Conservation (phyloP, 345 rosid genomes). For the Salix koriyanagi region DNA sequence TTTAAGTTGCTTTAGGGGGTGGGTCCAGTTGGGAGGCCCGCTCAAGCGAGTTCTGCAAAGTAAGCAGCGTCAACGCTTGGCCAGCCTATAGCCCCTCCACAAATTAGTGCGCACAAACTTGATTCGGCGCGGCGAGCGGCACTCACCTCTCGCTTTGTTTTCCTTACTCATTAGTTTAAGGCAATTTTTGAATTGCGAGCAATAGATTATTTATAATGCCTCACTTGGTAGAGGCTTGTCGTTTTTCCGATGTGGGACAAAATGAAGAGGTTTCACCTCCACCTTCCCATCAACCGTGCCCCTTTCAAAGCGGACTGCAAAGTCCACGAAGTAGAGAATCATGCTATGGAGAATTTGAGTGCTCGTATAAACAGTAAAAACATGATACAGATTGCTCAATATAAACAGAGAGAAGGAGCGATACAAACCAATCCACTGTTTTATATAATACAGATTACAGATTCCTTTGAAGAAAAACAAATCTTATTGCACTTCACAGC, state of each 20-base stretch:
- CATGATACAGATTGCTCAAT: no score
- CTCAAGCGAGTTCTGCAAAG: conserved; percentile 77
- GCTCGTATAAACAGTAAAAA: no score
- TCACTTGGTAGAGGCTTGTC: no score
- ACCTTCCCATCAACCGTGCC: background rate
- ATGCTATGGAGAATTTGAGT: no score
- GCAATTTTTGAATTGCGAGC: accelerated
- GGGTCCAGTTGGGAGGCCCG: conserved; percentile 66
- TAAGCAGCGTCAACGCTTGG: conserved; percentile 78
- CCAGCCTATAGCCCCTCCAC: conserved; percentile 93
- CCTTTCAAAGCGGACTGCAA: background rate
- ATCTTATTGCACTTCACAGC: background rate
- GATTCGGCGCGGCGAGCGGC: conserved; percentile 51
- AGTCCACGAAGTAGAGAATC: background rate
- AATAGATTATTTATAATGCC: background rate
- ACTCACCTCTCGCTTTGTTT: conserved; percentile 85
- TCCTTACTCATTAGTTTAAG: conserved; percentile 99
- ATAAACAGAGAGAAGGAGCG: background rate
- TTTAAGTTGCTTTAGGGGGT: background rate
- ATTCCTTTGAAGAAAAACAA: background rate
- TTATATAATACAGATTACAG: no score
- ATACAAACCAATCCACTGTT: background rate
- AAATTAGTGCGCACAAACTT: conserved; percentile 54
- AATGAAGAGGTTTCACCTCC: no score
- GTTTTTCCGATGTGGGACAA: conserved; percentile 9